phyloP scores from a whole-genome alignment of 169 alveolate species.

The Toxoplasma gondii region DNA sequence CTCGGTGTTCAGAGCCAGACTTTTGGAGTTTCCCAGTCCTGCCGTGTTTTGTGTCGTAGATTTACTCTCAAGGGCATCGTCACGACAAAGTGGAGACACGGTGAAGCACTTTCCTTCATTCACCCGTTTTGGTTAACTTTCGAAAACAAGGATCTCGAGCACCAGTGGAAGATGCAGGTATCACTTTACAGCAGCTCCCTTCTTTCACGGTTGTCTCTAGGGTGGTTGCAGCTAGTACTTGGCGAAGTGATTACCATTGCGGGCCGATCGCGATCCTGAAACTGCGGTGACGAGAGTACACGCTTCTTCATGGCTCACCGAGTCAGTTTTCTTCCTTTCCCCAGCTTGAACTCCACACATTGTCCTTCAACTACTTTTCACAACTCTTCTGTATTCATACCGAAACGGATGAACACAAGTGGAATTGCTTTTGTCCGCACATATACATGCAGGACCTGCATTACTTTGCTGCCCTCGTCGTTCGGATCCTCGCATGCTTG shows the following conservation, averaged over 20 bases:
- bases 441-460: background rate
- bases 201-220: too few species aligned
- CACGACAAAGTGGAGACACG: background rate
- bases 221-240: too few species aligned
- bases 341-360: too few species aligned
- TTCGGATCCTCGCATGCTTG: background rate
- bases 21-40: background rate
- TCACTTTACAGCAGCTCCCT: background rate
- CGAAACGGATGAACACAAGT: too few species aligned
- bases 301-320: too few species aligned
- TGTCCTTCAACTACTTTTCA: background rate
- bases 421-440: background rate
- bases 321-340: too few species aligned
- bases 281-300: too few species aligned
- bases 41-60: background rate
- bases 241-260: too few species aligned
- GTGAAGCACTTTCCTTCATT: background rate
- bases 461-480: slow-evolving; percentile 9
- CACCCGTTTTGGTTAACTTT: slow-evolving; percentile 16
- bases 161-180: slow-evolving; percentile 15
- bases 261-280: too few species aligned
- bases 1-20: background rate
- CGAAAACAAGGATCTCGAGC: slow-evolving; percentile 24
- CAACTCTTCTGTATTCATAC: background rate
- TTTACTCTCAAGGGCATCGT: background rate